Evolutionary conservation across 2,329 filamentous ascomycete genomes (phyloP), one percentile per base, ranked within the genome.

Genomic region (Metarhizium sp.): DNA sequence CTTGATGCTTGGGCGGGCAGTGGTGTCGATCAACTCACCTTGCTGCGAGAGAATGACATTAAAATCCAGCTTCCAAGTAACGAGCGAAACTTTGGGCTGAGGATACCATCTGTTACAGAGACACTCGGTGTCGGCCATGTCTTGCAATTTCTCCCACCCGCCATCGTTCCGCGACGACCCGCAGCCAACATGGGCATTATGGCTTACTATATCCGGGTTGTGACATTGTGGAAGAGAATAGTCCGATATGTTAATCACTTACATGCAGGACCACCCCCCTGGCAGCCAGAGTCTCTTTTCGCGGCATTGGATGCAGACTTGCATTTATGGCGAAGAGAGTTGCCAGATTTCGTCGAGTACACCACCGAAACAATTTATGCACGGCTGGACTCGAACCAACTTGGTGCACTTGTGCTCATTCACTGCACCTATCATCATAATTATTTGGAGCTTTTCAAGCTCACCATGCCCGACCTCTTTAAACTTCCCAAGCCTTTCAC

Each of bases 351-450:
- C 57, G 67, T 76, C 45, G 71, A 71, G 40, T 75, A 75, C 59
- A 72, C 70, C 1, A 64, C 69, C 14, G 71, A 73, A 46, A 73
- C 73, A 18, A 74, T 76, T 38, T 76, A 76, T 57, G 73, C 73
- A 3, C 72, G 74, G 11, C 68, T 75, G 20, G 74, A 75, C 58
- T 75, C 74, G 1, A 73, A 74, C 40, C 73, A 77, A 58, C 67
- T 76, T 0, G 74, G 74, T 14, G 73, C 73, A 10, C 63, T 77
- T 46, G 70, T 74, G 13, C 59, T 76, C 3, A 67, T 76, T 8
- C 74, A 76, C 59, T 75, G 73, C 59, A 76, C 74, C 30, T 76
- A 75, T 51, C 71, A 76, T 48, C 73, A 76, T 59, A 75, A 73
- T 50, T 69, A 73, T 43, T 63, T 75, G 4, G 74, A 76, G 57